Percentiles rank a stretch among this genome's conserved stretches.
phyloP scores from a whole-genome alignment of 2,329 filamentous ascomycete genomes.

The Chaetomiaceae sp. region DNA sequence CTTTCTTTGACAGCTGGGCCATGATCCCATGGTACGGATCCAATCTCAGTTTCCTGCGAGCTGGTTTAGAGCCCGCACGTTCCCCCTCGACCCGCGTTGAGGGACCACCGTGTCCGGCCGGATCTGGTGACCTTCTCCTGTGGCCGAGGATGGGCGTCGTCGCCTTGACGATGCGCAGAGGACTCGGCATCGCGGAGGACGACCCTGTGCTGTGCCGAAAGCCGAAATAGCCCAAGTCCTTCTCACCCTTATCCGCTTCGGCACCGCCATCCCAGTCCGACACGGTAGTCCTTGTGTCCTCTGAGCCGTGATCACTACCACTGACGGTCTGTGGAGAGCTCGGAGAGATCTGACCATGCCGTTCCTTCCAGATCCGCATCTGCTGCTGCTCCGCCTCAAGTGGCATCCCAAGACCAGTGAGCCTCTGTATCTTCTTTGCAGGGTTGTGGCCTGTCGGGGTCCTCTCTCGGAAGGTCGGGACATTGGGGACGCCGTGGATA shows the following conservation, averaged over 20 bases:
- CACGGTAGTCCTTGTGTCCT: slow-evolving; percentile 17
- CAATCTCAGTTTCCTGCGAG: background rate
- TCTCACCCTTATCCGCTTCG: background rate
- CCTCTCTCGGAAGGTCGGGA: slow-evolving; percentile 2
- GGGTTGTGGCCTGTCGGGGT: slow-evolving; percentile 31
- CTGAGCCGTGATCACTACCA: slow-evolving; percentile 18
- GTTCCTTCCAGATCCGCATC: background rate
- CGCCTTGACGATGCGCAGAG: slow-evolving; percentile 6
- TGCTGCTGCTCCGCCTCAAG: slow-evolving; percentile 4
- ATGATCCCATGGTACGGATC: slow-evolving; percentile 8
- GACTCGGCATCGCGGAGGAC: background rate
- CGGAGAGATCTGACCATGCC: slow-evolving; percentile 2
- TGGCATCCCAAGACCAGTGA: slow-evolving; percentile 39
- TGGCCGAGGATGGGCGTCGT: background rate
- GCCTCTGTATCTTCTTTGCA: slow-evolving; percentile 38
- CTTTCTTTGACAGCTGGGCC: background rate
- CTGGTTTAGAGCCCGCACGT: background rate
- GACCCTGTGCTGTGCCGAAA: background rate
- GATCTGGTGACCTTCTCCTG: background rate
- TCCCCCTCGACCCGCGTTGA: background rate
- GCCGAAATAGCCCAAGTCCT: background rate
- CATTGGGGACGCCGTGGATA: slow-evolving; percentile 17
- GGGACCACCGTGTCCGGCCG: background rate
- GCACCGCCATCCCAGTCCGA: slow-evolving; percentile 17
- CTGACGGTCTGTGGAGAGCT: slow-evolving; percentile 19